Base-by-base conservation (phyloP, 768 basidiomycete genomes). In the Dentipellis sp. region DNA sequence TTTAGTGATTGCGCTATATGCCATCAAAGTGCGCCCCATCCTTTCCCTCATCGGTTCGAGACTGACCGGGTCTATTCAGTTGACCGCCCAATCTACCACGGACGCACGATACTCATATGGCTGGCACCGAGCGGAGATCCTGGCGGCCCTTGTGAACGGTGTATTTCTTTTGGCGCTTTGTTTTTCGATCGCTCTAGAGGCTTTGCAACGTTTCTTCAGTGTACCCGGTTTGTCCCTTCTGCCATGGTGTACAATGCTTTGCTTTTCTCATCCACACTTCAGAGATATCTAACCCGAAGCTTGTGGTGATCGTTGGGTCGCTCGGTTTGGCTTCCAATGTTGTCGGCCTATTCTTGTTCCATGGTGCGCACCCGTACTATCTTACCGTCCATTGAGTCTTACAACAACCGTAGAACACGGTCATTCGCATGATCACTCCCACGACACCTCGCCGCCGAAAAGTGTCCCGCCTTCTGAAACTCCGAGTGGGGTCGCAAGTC, bases 61-160 rank as follows among this genome's bases (percentile, higher is more conserved):
- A 21, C 35, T 22, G 29, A 8, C 36, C 54, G 54, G 39, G 62
- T 17, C 40, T 10, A 10, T 47, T 16, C 62, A 94, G 88, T 77
- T 93, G 55, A 83, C 88, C 37, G 75, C 76, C 37, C 75, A 76
- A 55, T 78, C 74, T 34, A 71, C 80, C 29, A 73, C 72, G 35
- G 81, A 87, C 70, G 79, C 87, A 29, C 80, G 84, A 51, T 97
- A 97, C 70, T 93, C 95, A 4, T 98, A 98, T 68, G 95, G 94
- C n/a, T 98, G 94, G 95, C 94, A 98, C 70, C 79, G 97, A 59
- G 97, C 97, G 16, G 94, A 97, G 67, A 94, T 97, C 59, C 79
- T 97, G 7, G 94, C 94, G 19, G 97, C 97, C 0, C 77, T 98
- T 47, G 73, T 98, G 62, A 99, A 99, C 65, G 97, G 97, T 52